Evolutionary conservation across 495 filamentous ascomycete species (phyloP), one percentile per base, ranked within the genome.

Genomic region (Lentithecium fluviatile): DNA sequence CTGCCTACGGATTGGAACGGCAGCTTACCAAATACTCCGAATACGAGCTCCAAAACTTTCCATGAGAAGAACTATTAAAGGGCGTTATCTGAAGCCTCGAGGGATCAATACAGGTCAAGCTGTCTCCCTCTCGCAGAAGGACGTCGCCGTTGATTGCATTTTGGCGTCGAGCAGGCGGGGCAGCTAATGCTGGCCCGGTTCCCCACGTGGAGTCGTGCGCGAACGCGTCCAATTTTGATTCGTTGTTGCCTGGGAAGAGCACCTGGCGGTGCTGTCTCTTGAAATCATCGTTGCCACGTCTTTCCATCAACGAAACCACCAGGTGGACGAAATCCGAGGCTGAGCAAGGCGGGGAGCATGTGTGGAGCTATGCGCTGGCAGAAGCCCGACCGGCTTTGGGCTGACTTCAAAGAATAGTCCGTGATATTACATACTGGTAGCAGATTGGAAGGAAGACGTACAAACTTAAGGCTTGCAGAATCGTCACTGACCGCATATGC

Each of bases 11-110:
- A 34, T 6, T 37, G 49, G 49, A 37, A 37, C 34, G 19, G 49
- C 49, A 32, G 49, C 49, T 52, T 26, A 52, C 49, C 49, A 37
- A 52, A 37, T 3, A 5, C 8, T 34, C 49, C 49, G 23, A 52
- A 52, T 49, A 25, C 2, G 46, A 49, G 46, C 46, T 24, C 46
- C 23, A 49, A 21, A 15, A 17, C 23, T 23, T 6, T 21, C 17
- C 46, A 17, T 5, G 23, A 5, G 20, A 13, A 21, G 3, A 3
- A 21, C 15, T 45, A 3, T 45, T 3, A 3, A 32, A 10, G 29
- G 29, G 29, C 29, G 29, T 32, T 32, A 32, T 32, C 10, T 32
- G 29, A 32, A 32, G 29, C 10, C 10, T 10, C 29, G 10, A 32
- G 10, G 29, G 29, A 32, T 32, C 10, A 32, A 32, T 10, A 10